Evolutionary conservation across 2,329 filamentous ascomycete species (phyloP).

Genomic region (Xylariales sp.): DNA sequence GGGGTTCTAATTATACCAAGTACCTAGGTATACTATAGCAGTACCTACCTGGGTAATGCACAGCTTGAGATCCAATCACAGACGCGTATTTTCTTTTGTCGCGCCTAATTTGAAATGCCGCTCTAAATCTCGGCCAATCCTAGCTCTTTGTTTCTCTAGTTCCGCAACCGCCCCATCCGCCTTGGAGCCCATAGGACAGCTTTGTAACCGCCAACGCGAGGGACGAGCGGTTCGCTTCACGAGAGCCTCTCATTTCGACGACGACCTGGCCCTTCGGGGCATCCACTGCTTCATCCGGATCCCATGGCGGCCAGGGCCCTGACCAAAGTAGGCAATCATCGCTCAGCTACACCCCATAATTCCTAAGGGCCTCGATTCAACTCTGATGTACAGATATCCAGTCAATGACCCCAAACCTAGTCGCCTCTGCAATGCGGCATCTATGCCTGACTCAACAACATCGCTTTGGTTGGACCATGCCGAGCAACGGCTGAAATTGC

Average conservation of each 20-base stretch:
- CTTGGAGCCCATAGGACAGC: slow-evolving; percentile 14
- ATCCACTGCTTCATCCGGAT: slow-evolving; percentile 47
- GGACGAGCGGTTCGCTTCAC: slow-evolving; percentile 47
- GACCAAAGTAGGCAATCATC: background rate
- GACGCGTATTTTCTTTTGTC: slow-evolving; percentile 35
- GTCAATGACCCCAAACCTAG: slow-evolving; percentile 22
- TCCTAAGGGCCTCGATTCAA: slow-evolving; percentile 5
- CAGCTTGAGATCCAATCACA: slow-evolving; percentile 44
- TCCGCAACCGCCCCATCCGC: slow-evolving; percentile 49
- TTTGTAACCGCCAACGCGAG: slow-evolving; percentile 44
- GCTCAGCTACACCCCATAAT: slow-evolving; percentile 10
- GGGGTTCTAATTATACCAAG: slow-evolving; percentile 8
- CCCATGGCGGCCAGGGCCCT: slow-evolving; percentile 3
- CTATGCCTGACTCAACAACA: slow-evolving; percentile 39
- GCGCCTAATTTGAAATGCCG: slow-evolving; percentile 47
- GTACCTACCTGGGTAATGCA: slow-evolving; percentile 2
- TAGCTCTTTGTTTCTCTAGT: slow-evolving; percentile 30
- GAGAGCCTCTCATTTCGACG: slow-evolving; percentile 50
- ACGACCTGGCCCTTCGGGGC: slow-evolving; percentile 43
- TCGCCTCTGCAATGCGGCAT: slow-evolving; percentile 36
- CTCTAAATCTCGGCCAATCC: slow-evolving; percentile 39
- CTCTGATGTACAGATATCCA: slow-evolving; percentile 35
- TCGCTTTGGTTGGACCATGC: slow-evolving; percentile 48
- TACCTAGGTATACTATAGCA: no score
- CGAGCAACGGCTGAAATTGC: slow-evolving; percentile 37